Percentiles rank a stretch among this genome's conserved stretches.
Evolutionary conservation across 148 eudicot genomes (phyloP).

Genomic region (Camellia granthamiana): DNA sequence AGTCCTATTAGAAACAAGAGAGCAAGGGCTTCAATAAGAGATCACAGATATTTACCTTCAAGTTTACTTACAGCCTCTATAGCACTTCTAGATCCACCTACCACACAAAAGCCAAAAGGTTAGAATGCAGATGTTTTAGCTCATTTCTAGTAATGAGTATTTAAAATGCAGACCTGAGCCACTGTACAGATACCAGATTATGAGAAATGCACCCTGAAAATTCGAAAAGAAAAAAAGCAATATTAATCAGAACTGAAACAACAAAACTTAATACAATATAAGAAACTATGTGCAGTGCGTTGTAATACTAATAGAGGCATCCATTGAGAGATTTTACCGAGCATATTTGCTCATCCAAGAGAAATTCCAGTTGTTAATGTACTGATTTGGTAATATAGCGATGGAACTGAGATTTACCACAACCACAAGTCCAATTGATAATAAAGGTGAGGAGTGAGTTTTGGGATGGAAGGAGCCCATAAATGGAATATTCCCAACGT

Average conservation of each 20-base stretch:
- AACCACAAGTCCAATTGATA: slow-evolving; percentile 57
- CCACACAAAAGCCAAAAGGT: slow-evolving; percentile 24
- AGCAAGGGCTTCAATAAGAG: background rate
- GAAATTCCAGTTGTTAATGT: background rate
- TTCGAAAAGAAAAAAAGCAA: background rate
- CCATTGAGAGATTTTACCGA: background rate
- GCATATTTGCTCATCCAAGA: background rate
- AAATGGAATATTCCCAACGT: slow-evolving; percentile 69
- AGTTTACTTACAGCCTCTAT: slow-evolving; percentile 52
- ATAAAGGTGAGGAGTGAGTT: slow-evolving; percentile 72
- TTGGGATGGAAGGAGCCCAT: slow-evolving; percentile 69
- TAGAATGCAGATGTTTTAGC: background rate
- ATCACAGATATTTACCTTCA: slow-evolving; percentile 50
- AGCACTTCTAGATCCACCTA: slow-evolving; percentile 39
- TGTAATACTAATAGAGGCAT: background rate
- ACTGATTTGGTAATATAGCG: background rate
- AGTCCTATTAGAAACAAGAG: background rate
- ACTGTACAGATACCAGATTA: slow-evolving; percentile 75
- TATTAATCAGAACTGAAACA: background rate
- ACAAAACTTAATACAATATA: background rate
- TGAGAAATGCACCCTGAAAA: slow-evolving; percentile 78
- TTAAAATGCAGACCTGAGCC: slow-evolving; percentile 64
- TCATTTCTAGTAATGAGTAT: background rate
- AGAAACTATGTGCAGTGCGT: background rate
- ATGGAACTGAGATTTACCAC: slow-evolving; percentile 32